Base-by-base conservation (phyloP, 768 basidiomycete genomes). In the Baorangia bicolor region DNA sequence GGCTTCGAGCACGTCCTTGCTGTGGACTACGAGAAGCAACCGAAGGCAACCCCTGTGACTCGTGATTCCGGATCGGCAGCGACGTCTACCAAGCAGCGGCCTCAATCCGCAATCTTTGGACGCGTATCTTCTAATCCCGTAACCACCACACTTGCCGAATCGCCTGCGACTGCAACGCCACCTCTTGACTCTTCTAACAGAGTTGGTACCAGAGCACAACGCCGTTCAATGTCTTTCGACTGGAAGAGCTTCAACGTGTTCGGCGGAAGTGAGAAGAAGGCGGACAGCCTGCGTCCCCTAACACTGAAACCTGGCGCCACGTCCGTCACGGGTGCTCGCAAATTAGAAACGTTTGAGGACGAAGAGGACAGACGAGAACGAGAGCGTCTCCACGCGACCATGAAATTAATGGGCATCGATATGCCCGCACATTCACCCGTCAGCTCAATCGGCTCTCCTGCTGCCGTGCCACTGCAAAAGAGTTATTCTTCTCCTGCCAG, bases 1-100 rank as follows among this genome's bases (percentile, higher is more conserved):
- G 94, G 94, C 23, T 98, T 96, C 74, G 96, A 98, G 72, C 93
- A 96, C 64, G 90, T 98, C 51, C 83, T 98, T 34, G 91, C 95
- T n/a, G 87, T 84, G 42, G 95, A 98, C 71, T 96, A 91, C 63
- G 89, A 90, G 45, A 81, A 83, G 56, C 75, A 81, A 30, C 72
- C 75, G 12, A 81, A 82, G 33, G 75, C 84, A 13, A 67, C 74
- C 13, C 74, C 59, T 64, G 46, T 69, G 42, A 64, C 71, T 34
- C 58, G 73, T 55, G 49, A 63, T 56, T 14, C 55, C 44, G 66
- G 39, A 44, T 10, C 40, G 21, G 30, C 50, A 11, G 21, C 53
- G 41, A 55, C 53, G 35, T 44, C 61, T n/a, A 51, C 59, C 23
- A 86, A 85, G 67, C 65, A 77, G 11, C 81, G 87, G 31, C 83